Evolutionary conservation across 768 basidiomycete species (phyloP), one percentile per base, ranked within the genome.

Genomic region (Brasilioporus rufonigricans): DNA sequence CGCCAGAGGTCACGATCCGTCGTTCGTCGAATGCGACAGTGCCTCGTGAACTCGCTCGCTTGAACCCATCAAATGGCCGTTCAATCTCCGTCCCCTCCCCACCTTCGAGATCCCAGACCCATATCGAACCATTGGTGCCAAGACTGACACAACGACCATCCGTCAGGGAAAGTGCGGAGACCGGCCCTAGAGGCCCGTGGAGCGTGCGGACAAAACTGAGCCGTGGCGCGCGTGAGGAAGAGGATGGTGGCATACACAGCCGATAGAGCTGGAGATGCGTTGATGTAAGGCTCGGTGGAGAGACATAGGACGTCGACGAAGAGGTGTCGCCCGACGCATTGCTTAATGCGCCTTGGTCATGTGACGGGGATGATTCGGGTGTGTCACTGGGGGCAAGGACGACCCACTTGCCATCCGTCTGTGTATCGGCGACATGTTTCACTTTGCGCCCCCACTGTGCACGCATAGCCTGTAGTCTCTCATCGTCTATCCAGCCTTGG

Each of bases 381-480:
- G 61, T 49, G 57, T 79, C 76, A 29, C 78, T 83, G 14, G 88
- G 83, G 14, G 86, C 89, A 45, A 91, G 77, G 13, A 92, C 85
- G 53, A 81, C 84, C 87, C 89, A 93, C 76, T 89, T 91, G 10
- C 91, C 91, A 64, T 92, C 91, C 6, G 91, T 89, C 62, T 89
- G 85, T 16, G 80, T 85, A 60, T 84, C 86, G n/a, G 85, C 81
- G 29, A 93, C 84, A 13, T 76, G 74, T 41, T 74, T 72, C 19
- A 92, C 80, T 68, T 89, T 91, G 53, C 89, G 86, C 27, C 80
- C 77, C 86, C 89, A 91, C 58, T 92, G 91, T 59, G 87, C 85
- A 33, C 82, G 82, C 76, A 90, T 82, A 23, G 69, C 59, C 26
- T 75, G 76, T 38, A 91, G 71, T 66, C 85, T 84, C 47, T 76